These are phyloP conservation scores for Ciborinia camelliae DNA, from an alignment of 2,329 filamentous ascomycete genomes.

Conservation along the genomic window DNA sequence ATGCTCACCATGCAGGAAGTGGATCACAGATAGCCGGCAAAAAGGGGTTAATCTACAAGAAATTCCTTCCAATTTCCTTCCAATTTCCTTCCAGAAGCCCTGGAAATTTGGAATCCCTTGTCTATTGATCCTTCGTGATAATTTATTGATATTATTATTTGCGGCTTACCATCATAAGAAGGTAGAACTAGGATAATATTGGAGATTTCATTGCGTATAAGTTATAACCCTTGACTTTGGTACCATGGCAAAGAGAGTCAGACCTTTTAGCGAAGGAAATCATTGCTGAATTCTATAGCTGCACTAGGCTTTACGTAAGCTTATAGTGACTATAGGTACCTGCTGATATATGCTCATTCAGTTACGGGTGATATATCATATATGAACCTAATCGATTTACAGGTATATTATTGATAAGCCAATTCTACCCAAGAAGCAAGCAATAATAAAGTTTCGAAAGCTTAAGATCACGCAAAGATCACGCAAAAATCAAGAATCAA, in stretches of 20 bases:
- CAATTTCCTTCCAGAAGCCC: constrained; percentile 19
- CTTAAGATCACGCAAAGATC: not conserved
- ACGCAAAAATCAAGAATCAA: not conserved
- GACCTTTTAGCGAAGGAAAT: not conserved
- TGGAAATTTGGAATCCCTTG: not conserved
- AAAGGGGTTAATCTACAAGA: constrained; percentile 18
- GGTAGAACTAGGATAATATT: not conserved
- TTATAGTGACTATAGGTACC: constrained; percentile 7
- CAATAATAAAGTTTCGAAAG: not conserved
- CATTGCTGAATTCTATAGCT: not conserved
- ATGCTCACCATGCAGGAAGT: not conserved
- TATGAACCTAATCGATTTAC: not conserved
- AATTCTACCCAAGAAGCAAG: not conserved
- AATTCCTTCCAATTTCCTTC: constrained; percentile 7
- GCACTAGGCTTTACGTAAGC: not conserved
- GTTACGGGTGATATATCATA: constrained; percentile 2
- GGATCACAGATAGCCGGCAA: constrained; percentile 13
- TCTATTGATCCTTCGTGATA: not conserved
- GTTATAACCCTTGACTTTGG: not conserved
- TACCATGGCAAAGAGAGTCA: not conserved
- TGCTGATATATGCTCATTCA: not conserved
- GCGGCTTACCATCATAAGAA: not conserved
- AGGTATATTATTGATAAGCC: constrained; percentile 1
- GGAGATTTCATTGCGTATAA: not conserved
- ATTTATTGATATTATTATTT: not conserved